phyloP scores from a whole-genome alignment of 805 yeast genomes.

The Sugiyamaella boreocaroliniensis region DNA sequence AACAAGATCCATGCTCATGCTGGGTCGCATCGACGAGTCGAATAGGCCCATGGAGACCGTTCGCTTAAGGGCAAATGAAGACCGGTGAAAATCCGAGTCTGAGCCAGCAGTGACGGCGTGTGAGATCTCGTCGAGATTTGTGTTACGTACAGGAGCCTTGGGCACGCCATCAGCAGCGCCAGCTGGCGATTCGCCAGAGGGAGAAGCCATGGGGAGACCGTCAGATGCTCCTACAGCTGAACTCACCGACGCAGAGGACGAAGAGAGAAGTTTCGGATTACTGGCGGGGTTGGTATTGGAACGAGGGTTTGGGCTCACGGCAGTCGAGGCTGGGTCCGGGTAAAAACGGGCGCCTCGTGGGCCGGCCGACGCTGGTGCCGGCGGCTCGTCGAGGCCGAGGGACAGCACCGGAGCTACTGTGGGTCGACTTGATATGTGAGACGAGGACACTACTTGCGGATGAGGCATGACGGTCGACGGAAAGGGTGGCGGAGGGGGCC shows the following conservation, averaged over 20 bases:
- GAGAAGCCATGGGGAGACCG: not conserved
- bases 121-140: constrained; percentile 29
- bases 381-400: constrained; percentile 4
- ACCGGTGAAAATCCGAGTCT: constrained; percentile 61
- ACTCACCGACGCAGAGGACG: not conserved
- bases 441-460: not conserved
- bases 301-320: not conserved
- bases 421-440: not conserved
- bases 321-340: not conserved
- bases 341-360: not conserved
- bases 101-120: constrained; percentile 56
- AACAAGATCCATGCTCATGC: constrained; percentile 27
- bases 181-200: not conserved
- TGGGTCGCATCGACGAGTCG: constrained; percentile 45
- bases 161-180: not conserved
- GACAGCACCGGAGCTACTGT: constrained; percentile 4
- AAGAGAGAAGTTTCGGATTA: not conserved
- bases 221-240: not conserved
- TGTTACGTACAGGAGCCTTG: constrained; percentile 8
- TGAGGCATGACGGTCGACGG: not conserved
- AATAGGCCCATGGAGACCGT: constrained; percentile 77
- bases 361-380: not conserved
- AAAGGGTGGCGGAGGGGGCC: too few species aligned
- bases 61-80: constrained; percentile 69
- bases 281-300: not conserved